Base-by-base conservation (phyloP, 2,329 filamentous ascomycete species). In the Teratosphaeriaceae sp. region DNA sequence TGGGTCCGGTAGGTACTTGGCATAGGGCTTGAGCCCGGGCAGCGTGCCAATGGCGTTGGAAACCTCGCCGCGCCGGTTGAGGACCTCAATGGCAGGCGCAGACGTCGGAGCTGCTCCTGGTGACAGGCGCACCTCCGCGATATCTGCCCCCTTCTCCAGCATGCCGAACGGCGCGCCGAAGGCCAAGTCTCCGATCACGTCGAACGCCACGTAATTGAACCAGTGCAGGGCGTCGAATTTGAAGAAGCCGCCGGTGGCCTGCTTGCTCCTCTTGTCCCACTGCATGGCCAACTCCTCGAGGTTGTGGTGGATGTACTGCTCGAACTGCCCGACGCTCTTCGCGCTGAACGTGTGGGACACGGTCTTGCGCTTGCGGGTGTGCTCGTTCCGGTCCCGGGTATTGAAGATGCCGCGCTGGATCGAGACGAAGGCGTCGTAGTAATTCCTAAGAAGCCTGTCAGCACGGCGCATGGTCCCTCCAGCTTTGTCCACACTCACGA, bases 381-480 rank as follows among this genome's bases (percentile, higher is more conserved):
- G 88, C 58, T 95, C 86, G 0, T 72, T 72, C 38, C 89, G 78
- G 66, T 89, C 80, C 23, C 89, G 76, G 0, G 88, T 94, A 65
- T 94, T 95, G 78, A 95, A 96, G 11, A 96, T 73, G 16, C 88
- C 88, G 11, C 86, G 79, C 39, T 77, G 78, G 58, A 94, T 94
- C 11, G 85, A 89, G 42, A 95, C 88, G 56, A 95, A 95, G 38
- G 86, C 85, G 57, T 94, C 87, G 56, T 95, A 95, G 67, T 89
- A 95, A 2, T 90, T 82, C 31, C 84, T 88, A 45, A 8, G 24
- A 33, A n/a, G n/a, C 11, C 13, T 9, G 34, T 46, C 19, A 46
- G 47, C 37, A 15, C 22, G 20, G 18, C 22, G 12, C 5, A n/a
- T n/a, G n/a, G n/a, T n/a, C n/a, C n/a, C n/a, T n/a, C n/a, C n/a